phyloP scores from a whole-genome alignment of 208 protist species.

The Crithidia mellificae region DNA sequence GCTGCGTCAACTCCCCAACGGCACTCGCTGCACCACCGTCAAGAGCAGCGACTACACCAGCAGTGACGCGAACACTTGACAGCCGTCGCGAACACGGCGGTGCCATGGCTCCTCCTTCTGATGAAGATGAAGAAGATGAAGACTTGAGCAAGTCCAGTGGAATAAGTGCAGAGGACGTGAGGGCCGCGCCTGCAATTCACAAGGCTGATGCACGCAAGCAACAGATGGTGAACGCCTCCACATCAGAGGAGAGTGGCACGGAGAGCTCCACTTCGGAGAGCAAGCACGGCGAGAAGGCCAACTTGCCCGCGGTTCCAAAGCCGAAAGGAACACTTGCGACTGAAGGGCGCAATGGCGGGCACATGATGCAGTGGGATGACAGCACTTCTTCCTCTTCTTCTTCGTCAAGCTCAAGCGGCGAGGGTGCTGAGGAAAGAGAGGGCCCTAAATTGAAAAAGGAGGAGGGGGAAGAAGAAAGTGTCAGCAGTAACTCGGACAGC shows the following conservation, averaged over 20 bases:
- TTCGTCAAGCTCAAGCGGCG: not conserved
- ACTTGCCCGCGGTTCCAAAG: too few species aligned
- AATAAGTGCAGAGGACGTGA: too few species aligned
- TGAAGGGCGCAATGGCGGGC: not conserved
- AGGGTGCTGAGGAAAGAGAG: not conserved
- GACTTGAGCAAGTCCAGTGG: not conserved
- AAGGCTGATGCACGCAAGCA: too few species aligned
- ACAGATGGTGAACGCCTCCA: too few species aligned
- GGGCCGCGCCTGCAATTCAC: too few species aligned
- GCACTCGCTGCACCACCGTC: not conserved
- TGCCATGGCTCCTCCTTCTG: not conserved
- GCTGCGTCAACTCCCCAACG: not conserved
- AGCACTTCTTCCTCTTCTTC: conserved; percentile 6
- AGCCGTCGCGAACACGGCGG: not conserved
- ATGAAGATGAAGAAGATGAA: not conserved
- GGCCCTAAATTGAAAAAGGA: too few species aligned
- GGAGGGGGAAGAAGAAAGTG: not conserved
- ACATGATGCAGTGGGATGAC: conserved; percentile 7
- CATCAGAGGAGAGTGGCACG: not conserved
- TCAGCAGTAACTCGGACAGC: not conserved
- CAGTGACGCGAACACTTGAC: too few species aligned
- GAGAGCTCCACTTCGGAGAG: not conserved
- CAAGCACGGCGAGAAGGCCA: not conserved
- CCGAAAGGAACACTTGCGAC: not conserved
- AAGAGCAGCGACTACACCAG: not conserved